These are phyloP conservation scores for Multifurca ochricompacta DNA, from an alignment of 768 basidiomycete genomes.

Conservation along the genomic window DNA sequence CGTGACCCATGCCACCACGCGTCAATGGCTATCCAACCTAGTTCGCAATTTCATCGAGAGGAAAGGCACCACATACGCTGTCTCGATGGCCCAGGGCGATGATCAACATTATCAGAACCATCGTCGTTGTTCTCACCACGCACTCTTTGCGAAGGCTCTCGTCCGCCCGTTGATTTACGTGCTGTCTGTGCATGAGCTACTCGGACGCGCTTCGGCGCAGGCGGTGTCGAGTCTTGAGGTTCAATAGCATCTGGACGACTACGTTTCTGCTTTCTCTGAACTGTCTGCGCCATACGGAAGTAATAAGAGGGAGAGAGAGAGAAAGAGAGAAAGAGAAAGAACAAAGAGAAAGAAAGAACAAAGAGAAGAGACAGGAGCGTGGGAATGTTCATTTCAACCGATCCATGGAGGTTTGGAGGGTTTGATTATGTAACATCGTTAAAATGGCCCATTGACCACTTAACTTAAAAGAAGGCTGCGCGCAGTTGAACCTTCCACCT, in stretches of 20 bases:
- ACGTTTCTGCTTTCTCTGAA: conserved; percentile 48
- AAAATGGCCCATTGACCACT: background rate
- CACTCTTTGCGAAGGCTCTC: conserved; percentile 7
- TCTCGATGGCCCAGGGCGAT: conserved; percentile 12
- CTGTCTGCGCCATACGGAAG: conserved; percentile 57
- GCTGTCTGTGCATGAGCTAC: conserved; percentile 45
- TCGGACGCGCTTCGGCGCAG: conserved; percentile 40
- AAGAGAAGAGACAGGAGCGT: conserved; percentile 15
- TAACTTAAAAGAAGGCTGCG: too few relatives aligned
- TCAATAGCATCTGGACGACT: conserved; percentile 21
- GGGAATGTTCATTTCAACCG: conserved; percentile 19
- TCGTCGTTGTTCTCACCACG: background rate
- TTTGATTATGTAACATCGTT: conserved; percentile 1
- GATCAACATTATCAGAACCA: background rate
- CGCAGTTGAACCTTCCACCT: background rate
- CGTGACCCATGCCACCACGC: background rate
- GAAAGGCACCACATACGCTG: conserved; percentile 8
- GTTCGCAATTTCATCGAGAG: background rate
- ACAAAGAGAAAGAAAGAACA: background rate
- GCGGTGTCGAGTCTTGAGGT: conserved; percentile 35
- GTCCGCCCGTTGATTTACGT: conserved; percentile 72
- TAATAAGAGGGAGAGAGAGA: background rate
- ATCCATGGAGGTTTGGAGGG: conserved; percentile 14
- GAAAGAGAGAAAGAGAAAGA: background rate
- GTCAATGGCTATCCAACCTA: background rate